phyloP scores from a whole-genome alignment of 2,329 filamentous ascomycete species.

The Talaromyces albobiverticillius region DNA sequence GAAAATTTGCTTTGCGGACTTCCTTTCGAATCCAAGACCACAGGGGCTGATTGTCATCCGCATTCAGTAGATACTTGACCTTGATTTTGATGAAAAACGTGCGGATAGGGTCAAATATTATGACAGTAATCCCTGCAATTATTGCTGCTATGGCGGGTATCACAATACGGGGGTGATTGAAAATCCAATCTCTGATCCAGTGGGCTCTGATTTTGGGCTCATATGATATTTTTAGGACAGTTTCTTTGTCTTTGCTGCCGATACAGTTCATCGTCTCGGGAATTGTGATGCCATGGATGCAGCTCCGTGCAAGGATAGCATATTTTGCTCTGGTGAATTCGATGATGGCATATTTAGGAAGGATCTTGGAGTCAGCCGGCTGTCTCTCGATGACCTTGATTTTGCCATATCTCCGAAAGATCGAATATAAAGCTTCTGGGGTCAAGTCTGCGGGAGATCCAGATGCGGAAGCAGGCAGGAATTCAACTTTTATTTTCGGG shows the following conservation, averaged over 20 bases:
- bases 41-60: conserved; percentile 68
- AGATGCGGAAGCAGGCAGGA: conserved; percentile 60
- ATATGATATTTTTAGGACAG: conserved; percentile 77
- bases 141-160: conserved; percentile 80
- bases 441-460: conserved; percentile 72
- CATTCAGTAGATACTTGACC: conserved; percentile 71
- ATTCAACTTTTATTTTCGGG: conserved; percentile 75
- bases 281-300: conserved; percentile 80
- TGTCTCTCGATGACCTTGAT: conserved; percentile 81
- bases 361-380: conserved; percentile 77
- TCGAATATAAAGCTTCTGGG: conserved; percentile 79
- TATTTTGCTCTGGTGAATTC: conserved; percentile 72
- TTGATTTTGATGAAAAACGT: conserved; percentile 90
- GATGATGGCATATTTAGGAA: conserved; percentile 75
- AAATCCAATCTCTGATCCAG: conserved; percentile 83
- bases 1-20: conserved; percentile 43
- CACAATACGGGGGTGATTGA: conserved; percentile 81
- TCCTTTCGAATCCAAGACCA: conserved; percentile 80
- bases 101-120: conserved; percentile 89
- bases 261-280: conserved; percentile 49
- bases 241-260: conserved; percentile 73
- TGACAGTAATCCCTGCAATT: conserved; percentile 76
- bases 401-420: conserved; percentile 89
- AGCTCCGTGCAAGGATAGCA: conserved; percentile 86
- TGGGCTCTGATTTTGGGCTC: conserved; percentile 73